phyloP scores from a whole-genome alignment of 2,329 filamentous ascomycete genomes.

The Cytospora schulzeri region DNA sequence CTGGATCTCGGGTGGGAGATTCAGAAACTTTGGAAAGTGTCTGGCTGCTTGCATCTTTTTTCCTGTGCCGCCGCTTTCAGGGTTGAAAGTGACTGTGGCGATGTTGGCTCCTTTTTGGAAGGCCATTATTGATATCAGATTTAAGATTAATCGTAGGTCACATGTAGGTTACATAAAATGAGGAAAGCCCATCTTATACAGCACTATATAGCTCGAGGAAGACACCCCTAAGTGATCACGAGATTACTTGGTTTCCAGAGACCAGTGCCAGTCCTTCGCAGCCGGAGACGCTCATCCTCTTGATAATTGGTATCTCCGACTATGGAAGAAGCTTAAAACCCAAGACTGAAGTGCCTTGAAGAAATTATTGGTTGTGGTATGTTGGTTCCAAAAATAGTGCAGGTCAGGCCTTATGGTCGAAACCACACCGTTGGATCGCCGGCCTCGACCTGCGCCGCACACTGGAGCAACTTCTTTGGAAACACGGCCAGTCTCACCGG shows the following conservation, averaged over 20 bases:
- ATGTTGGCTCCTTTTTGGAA: not conserved
- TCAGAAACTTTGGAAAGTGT: conserved; percentile 28
- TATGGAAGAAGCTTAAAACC: not conserved
- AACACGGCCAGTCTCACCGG: too few species aligned
- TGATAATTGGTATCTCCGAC: not conserved
- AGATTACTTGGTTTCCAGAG: not conserved
- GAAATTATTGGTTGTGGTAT: not conserved
- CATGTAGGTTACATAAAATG: not conserved
- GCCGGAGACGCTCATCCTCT: not conserved
- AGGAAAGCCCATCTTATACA: not conserved
- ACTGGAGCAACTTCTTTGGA: too few species aligned
- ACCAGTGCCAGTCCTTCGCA: not conserved
- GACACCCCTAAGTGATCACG: too few species aligned
- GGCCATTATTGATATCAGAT: not conserved
- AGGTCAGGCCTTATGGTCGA: not conserved
- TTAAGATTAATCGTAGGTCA: not conserved
- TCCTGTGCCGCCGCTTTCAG: not conserved
- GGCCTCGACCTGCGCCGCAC: not conserved
- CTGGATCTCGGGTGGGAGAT: conserved; percentile 32
- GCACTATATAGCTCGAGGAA: not conserved
- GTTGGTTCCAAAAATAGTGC: not conserved
- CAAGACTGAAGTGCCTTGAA: fast-evolving
- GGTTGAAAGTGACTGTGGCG: not conserved
- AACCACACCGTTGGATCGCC: not conserved
- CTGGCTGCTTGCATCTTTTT: not conserved